Evolutionary conservation across 2,329 filamentous ascomycete species (phyloP), one percentile per base, ranked within the genome.

Genomic region (Talaromyces amestolkiae): DNA sequence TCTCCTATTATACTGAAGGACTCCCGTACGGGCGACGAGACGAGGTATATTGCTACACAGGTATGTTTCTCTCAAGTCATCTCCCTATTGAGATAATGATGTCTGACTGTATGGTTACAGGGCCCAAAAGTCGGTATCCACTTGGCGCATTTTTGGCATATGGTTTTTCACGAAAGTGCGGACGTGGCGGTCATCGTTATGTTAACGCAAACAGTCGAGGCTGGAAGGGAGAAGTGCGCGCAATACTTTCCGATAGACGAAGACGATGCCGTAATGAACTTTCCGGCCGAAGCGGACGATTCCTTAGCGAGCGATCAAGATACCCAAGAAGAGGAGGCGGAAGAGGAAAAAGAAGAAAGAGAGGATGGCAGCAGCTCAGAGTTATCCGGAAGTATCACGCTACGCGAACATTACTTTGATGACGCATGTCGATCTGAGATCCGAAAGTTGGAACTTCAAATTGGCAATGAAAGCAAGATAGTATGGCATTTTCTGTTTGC

Each of bases 1-100:
- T 93, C 91, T 11, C 87, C 89, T 22, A 89, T 93, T 65, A 75
- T 80, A 24, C 79, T 92, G 70, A 81, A 60, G 81, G 84, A 73
- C 74, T 80, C 70, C 76, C 78, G 74, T 75, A 87, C 81, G 1
- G 73, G 75, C 41, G 76, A 75, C 45, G 72, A 78, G 58, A 77
- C 79, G 65, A 84, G 85, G 63, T 98, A 96, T 77, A 97, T 99
- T 71, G 95, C 93, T 61, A 97, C 96, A 76, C 92, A 96, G 79
- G 84, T 85, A 56, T 47, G 47, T 31, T 35, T 35, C 6, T 41
- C 19, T 10, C 15, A n/a, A 15, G 22, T 45, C 15, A 33, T 41
- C 56, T 71, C 59, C 75, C 72, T 58, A 19, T 45, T 13, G 37
- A 2, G 13, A 31, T 41, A 45, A 24, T 33, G 19, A 13, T 22